Percentiles rank a stretch among this genome's conserved stretches.
Conservation (phyloP, 2,329 filamentous ascomycete species). For the Cladorrhinum sp. region DNA sequence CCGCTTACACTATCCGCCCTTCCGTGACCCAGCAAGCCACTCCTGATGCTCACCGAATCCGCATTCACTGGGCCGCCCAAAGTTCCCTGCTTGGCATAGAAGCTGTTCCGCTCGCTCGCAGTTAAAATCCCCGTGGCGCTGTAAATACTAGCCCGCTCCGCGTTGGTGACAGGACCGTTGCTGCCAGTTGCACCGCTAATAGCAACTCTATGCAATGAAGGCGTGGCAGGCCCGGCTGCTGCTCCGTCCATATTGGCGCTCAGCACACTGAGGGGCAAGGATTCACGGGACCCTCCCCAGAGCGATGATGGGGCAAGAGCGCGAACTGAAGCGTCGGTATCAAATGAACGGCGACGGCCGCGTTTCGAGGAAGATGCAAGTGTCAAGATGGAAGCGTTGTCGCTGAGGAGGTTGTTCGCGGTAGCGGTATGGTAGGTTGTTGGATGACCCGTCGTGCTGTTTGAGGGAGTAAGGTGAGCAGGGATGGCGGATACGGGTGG, state of each 20-base stretch:
- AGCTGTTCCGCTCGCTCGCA: constrained; percentile 74
- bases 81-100: constrained; percentile 56
- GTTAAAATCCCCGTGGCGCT: constrained; percentile 65
- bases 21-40: constrained; percentile 71
- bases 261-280: constrained; percentile 72
- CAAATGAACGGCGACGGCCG: constrained; percentile 72
- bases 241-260: constrained; percentile 63
- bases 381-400: constrained; percentile 83
- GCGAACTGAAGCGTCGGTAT: constrained; percentile 81
- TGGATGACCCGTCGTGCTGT: constrained; percentile 50
- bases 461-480: constrained; percentile 58
- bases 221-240: constrained; percentile 35
- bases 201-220: constrained; percentile 49
- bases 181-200: constrained; percentile 30
- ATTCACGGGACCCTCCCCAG: constrained; percentile 79
- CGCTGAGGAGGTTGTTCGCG: constrained; percentile 76
- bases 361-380: constrained; percentile 80
- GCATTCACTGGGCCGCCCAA: constrained; percentile 39
- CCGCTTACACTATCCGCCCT: constrained; percentile 79
- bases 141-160: constrained; percentile 78
- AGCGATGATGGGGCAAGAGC: constrained; percentile 79
- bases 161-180: constrained; percentile 42
- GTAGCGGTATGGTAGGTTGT: constrained; percentile 75
- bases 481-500: constrained; percentile 71
- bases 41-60: constrained; percentile 75